Percentiles rank a stretch among this genome's conserved stretches.
Evolutionary conservation across 2,329 filamentous ascomycete species (phyloP).

Genomic region (Fusarium sp.): DNA sequence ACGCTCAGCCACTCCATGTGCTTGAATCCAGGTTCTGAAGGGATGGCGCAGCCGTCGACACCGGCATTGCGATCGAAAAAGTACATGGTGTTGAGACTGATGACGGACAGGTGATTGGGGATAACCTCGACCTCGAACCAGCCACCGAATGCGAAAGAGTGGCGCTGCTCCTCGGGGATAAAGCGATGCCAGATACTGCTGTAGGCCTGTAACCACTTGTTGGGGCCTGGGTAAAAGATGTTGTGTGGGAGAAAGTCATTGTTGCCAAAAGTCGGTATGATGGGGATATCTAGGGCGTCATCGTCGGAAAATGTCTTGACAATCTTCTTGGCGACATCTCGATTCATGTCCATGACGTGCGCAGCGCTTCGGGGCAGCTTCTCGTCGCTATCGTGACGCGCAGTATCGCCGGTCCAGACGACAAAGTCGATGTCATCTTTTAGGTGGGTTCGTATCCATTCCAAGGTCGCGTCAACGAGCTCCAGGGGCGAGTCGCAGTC

Average conservation of each 20-base stretch:
- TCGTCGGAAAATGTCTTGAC: constrained; percentile 74
- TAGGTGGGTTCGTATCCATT: constrained; percentile 84
- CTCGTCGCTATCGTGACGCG: constrained; percentile 89
- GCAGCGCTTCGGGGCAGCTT: constrained; percentile 76
- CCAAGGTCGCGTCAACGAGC: constrained; percentile 87
- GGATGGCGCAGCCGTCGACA: constrained; percentile 86
- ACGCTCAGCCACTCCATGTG: constrained; percentile 96
- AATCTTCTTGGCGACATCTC: constrained; percentile 80
- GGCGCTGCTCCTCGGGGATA: constrained; percentile 90
- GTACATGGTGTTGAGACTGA: constrained; percentile 96
- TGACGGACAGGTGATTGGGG: constrained; percentile 83
- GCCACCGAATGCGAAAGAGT: constrained; percentile 90
- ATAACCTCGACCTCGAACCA: constrained; percentile 97
- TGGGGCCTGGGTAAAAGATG: constrained; percentile 86
- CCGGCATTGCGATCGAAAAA: constrained; percentile 94
- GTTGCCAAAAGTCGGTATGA: constrained; percentile 93
- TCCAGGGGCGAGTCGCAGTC: constrained; percentile 87
- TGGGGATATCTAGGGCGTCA: constrained; percentile 74
- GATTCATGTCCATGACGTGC: constrained; percentile 83
- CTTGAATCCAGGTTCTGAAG: constrained; percentile 87
- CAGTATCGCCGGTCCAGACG: constrained; percentile 91
- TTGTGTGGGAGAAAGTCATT: constrained; percentile 99
- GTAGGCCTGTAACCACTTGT: constrained; percentile 84
- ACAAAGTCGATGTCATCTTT: constrained; percentile 87
- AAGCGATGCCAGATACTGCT: constrained; percentile 83